Evolutionary conservation across 163 green algal genomes (phyloP).

Genomic region (Coccomyxa subellipsoidea): DNA sequence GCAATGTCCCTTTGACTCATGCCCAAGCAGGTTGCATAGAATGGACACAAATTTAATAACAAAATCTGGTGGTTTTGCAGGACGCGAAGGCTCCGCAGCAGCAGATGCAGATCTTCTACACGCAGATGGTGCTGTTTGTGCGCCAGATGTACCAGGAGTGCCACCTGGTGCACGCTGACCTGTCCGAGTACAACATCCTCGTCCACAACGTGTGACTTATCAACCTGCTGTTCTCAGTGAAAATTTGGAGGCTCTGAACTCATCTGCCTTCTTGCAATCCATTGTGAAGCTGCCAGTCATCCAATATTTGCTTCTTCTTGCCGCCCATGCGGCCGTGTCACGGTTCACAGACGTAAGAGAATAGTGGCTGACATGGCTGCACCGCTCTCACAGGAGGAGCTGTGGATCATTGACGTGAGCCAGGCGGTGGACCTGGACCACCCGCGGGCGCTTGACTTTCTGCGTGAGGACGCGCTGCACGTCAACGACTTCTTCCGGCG

Average conservation of each 20-base stretch:
- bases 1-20: too few species aligned
- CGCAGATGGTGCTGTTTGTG: constrained; percentile 82
- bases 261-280: too few species aligned
- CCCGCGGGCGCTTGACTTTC: constrained; percentile 94
- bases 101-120: constrained; percentile 68
- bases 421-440: constrained; percentile 98
- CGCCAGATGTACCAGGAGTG: constrained; percentile 86
- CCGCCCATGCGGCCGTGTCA: too few species aligned
- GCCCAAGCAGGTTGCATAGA: too few species aligned
- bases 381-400: constrained; percentile 56
- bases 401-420: constrained; percentile 96
- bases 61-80: too few species aligned
- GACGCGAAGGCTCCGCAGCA: constrained; percentile 74
- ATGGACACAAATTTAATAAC: too few species aligned
- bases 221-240: too few species aligned
- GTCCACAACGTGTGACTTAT: constrained; percentile 79
- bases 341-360: not conserved
- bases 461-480: constrained; percentile 83
- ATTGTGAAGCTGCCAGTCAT: not conserved
- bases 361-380: not conserved
- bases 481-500: constrained; percentile 65
- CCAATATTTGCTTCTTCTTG: too few species aligned
- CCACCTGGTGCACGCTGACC: constrained; percentile 94
- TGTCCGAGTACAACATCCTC: constrained; percentile 98
- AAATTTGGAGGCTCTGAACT: too few species aligned